Evolutionary conservation across 805 yeast species (phyloP), one percentile per base, ranked within the genome.

Genomic region (Limtongozyma cylindracea): DNA sequence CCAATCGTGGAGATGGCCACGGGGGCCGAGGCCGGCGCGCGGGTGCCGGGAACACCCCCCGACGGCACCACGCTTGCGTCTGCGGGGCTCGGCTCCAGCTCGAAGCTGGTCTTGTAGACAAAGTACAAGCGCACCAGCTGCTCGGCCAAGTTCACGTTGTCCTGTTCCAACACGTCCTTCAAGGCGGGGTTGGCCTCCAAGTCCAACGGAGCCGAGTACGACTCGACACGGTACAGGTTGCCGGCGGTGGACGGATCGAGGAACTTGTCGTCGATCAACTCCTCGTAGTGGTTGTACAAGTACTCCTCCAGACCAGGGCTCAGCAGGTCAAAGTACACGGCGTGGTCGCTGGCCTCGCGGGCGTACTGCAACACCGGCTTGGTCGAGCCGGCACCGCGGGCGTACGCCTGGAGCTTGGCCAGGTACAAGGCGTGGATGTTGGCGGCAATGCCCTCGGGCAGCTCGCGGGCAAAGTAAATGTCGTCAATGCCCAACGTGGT

Each of bases 391-490:
- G 68, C 57, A 3, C 88, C 72, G 15, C 35, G 27, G 10, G 35
- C 35, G 39, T 58, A 76, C 6, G 93, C 91, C 33, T 84, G 88
- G 24, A 88, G 61, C 42, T 88, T 88, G 25, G 95, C 82, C 16
- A 94, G 76, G 46, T 84, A 84, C 24, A 84, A 54, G 7, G 94
- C 73, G 37, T 73, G 73, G 33, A 84, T 76, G 38, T 82, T 80
- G 24, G 70, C 61, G 10, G 76, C 82, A 31, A 84, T 73, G 28
- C 70, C 74, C 23, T 59, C 64, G 9, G 82, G 72, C 4, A 74
- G 52, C 39, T 84, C 94, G 29, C 72, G 64, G 19, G 88, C 88
- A 41, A 84, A 82, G 45, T 74, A 84, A 15, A 77, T 70, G 38
- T 80, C 94, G 39, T 82, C 94, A 27, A 84, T 78, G 13, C 94